phyloP scores from a whole-genome alignment of 139 green algal species.

The Ettlia oleoabundans region DNA sequence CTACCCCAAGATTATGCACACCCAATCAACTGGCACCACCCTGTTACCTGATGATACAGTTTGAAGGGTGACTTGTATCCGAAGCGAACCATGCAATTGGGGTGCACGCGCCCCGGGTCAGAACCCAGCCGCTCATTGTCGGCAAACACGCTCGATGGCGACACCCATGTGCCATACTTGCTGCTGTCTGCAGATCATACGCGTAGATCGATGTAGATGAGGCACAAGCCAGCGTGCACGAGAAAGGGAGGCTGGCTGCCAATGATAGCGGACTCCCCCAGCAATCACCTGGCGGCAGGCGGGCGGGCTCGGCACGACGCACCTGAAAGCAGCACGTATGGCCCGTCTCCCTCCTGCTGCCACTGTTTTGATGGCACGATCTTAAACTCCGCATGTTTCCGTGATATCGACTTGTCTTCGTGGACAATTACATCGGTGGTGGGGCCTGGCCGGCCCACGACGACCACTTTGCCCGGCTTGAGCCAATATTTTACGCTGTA shows the following conservation, averaged over 20 bases:
- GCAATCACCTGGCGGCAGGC: neutral
- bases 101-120: neutral
- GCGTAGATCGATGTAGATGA: neutral
- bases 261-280: neutral
- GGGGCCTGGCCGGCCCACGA: neutral
- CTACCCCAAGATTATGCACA: neutral
- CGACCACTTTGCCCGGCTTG: neutral
- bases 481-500: conserved; percentile 6
- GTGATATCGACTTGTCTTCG: conserved; percentile 21
- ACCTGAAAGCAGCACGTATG: conserved; percentile 17
- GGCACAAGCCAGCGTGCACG: neutral
- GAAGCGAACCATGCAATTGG: neutral
- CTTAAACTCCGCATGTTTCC: neutral
- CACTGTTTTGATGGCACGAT: neutral
- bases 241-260: neutral
- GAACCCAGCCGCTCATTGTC: neutral
- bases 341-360: neutral
- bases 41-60: neutral
- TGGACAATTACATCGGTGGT: neutral
- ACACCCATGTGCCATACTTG: conserved; percentile 21
- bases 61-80: conserved; percentile 8
- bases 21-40: too few species aligned
- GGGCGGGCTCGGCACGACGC: too few species aligned
- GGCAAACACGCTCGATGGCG: neutral
- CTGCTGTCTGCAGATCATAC: neutral